These are phyloP conservation scores for Nemophila menziesii DNA, from an alignment of 257 asterid species.

Conservation along the genomic window DNA sequence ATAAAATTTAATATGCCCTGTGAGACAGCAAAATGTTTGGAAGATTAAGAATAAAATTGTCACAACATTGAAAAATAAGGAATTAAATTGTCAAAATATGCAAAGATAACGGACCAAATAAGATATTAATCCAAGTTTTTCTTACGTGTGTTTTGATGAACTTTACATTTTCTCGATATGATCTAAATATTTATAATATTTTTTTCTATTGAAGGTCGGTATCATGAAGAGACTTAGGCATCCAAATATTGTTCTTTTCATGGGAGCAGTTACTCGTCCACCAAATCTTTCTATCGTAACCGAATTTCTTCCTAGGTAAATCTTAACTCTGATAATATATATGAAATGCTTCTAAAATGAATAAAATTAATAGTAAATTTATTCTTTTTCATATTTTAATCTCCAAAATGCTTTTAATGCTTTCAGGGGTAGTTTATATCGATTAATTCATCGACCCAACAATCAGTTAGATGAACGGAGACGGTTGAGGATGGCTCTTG, in stretches of 20 bases:
- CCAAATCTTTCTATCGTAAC: conserved; percentile 90
- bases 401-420: conserved; percentile 8
- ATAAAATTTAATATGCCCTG: too few relatives aligned
- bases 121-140: too few relatives aligned
- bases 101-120: too few relatives aligned
- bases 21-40: too few relatives aligned
- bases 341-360: neutral
- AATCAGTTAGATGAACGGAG: conserved; percentile 85
- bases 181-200: conserved; percentile 8
- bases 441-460: conserved; percentile 83
- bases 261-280: conserved; percentile 96
- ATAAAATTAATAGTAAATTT: neutral
- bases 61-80: too few relatives aligned
- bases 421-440: conserved; percentile 89
- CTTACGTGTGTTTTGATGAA: too few relatives aligned
- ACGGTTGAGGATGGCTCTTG: conserved; percentile 88
- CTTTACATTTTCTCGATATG: too few relatives aligned
- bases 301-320: conserved; percentile 91
- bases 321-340: conserved; percentile 10
- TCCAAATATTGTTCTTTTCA: conserved; percentile 88
- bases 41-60: too few relatives aligned
- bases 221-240: conserved; percentile 85
- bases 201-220: conserved; percentile 40
- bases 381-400: too few relatives aligned
- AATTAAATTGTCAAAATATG: too few relatives aligned